Conservation (phyloP, 768 basidiomycete species). For the Hygrophorus russula region DNA sequence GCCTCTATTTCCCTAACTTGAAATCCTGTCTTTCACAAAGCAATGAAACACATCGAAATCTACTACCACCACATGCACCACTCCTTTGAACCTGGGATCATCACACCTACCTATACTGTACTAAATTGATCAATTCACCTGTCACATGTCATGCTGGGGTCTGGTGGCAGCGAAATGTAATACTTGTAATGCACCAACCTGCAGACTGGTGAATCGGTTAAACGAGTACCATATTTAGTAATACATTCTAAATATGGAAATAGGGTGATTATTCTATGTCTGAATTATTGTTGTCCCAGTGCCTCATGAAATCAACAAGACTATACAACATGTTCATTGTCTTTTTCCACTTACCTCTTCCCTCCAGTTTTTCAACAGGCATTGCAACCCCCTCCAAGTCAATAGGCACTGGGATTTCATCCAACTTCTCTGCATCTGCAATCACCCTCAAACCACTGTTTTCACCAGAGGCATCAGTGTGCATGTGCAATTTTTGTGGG, state of each 20-base stretch:
- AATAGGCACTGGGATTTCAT: background rate
- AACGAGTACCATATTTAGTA: background rate
- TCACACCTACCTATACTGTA: slow-evolving; percentile 7
- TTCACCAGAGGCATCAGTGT: background rate
- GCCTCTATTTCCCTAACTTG: too few relatives aligned
- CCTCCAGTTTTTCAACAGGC: slow-evolving; percentile 1
- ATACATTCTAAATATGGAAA: background rate
- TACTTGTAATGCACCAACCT: background rate
- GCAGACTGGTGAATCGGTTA: background rate
- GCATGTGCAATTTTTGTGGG: background rate
- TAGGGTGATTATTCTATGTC: slow-evolving; percentile 1
- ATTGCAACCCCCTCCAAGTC: too few relatives aligned
- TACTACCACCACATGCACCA: too few relatives aligned
- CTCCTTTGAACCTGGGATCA: background rate
- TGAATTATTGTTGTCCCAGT: slow-evolving; percentile 1
- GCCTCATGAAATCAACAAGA: background rate
- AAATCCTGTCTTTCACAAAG: too few relatives aligned
- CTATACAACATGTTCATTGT: background rate
- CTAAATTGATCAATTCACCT: slow-evolving; percentile 2
- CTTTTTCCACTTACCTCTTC: background rate
- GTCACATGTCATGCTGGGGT: background rate
- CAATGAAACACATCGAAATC: too few relatives aligned
- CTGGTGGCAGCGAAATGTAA: background rate
- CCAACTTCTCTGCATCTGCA: background rate
- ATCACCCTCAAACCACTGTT: background rate